A percentile compares a stretch with the other conserved stretches of the same genome.
phyloP scores from a whole-genome alignment of 2,329 filamentous ascomycete genomes.

The Trichoderma arundinaceum region DNA sequence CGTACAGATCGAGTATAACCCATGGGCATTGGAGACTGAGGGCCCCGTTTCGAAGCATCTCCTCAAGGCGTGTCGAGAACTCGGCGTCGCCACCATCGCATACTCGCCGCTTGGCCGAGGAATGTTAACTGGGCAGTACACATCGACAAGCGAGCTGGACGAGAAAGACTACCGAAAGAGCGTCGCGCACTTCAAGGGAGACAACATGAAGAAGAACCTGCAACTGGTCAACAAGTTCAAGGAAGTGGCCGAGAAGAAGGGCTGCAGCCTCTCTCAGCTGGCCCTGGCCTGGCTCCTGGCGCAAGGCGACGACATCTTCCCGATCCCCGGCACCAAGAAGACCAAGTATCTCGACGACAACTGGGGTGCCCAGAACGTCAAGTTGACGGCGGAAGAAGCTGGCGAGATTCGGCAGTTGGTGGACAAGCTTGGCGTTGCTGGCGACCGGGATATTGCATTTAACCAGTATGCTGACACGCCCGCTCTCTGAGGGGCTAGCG shows the following conservation, averaged over 20 bases:
- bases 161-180: conserved; percentile 48
- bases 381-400: conserved; percentile 34
- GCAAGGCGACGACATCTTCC: conserved; percentile 65
- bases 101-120: conserved; percentile 66
- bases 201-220: conserved; percentile 53
- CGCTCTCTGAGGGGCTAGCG: not conserved
- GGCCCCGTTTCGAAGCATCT: conserved; percentile 51
- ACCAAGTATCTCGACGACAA: conserved; percentile 57
- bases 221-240: conserved; percentile 56
- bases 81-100: conserved; percentile 62
- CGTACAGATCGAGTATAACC: conserved; percentile 61
- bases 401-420: conserved; percentile 22
- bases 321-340: conserved; percentile 60
- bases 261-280: conserved; percentile 60
- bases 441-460: conserved; percentile 2
- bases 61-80: conserved; percentile 60
- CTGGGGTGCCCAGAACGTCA: conserved; percentile 43
- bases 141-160: conserved; percentile 52
- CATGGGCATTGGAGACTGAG: conserved; percentile 65
- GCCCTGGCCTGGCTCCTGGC: conserved; percentile 68
- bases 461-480: conserved; percentile 23
- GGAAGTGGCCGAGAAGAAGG: conserved; percentile 59
- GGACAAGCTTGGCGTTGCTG: conserved; percentile 20
- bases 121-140: conserved; percentile 58
- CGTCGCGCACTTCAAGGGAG: conserved; percentile 33